Conservation (phyloP, 2,329 filamentous ascomycete species). For the Karstenula rhodostoma region DNA sequence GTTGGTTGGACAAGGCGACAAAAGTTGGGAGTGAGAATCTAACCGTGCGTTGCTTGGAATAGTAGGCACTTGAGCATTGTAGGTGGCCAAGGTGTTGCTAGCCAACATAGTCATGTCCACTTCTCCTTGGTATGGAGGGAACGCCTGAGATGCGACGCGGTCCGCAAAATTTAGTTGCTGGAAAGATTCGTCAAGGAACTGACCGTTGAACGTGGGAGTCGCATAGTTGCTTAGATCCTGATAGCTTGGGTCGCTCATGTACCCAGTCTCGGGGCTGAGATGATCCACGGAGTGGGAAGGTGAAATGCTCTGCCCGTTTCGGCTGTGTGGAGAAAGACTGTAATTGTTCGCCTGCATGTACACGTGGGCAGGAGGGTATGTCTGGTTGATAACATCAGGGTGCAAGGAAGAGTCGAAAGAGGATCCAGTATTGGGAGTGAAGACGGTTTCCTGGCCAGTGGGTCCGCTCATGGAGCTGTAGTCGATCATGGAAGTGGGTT, state of each 20-base stretch:
- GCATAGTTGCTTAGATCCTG: constrained; percentile 43
- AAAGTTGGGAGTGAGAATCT: constrained; percentile 40
- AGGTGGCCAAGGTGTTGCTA: constrained; percentile 36
- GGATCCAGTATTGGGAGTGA: constrained; percentile 43
- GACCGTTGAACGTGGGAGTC: constrained; percentile 41
- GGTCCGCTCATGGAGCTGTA: constrained; percentile 39
- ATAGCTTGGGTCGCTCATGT: constrained; percentile 44
- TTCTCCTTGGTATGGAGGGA: constrained; percentile 32
- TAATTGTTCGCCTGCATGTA: constrained; percentile 39
- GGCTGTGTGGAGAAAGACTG: constrained; percentile 42
- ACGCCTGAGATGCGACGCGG: constrained; percentile 29
- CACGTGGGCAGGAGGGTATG: constrained; percentile 38
- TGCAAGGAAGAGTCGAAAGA: constrained; percentile 48
- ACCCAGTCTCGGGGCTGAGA: constrained; percentile 46
- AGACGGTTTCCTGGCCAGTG: constrained; percentile 38
- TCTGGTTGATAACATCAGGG: constrained; percentile 40
- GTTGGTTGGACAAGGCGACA: constrained; percentile 48
- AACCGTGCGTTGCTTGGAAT: constrained; percentile 31
- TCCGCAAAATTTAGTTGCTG: constrained; percentile 40
- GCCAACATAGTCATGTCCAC: constrained; percentile 41
- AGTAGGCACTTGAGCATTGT: constrained; percentile 39
- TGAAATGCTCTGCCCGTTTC: constrained; percentile 43
- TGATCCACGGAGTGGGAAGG: constrained; percentile 50
- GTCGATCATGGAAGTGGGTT: constrained; percentile 44
- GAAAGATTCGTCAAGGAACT: constrained; percentile 42